A percentile compares a stretch with the other conserved stretches of the same genome.
Conservation (phyloP, 2,329 filamentous ascomycete species). For the Ceratocystis lukuohia region DNA sequence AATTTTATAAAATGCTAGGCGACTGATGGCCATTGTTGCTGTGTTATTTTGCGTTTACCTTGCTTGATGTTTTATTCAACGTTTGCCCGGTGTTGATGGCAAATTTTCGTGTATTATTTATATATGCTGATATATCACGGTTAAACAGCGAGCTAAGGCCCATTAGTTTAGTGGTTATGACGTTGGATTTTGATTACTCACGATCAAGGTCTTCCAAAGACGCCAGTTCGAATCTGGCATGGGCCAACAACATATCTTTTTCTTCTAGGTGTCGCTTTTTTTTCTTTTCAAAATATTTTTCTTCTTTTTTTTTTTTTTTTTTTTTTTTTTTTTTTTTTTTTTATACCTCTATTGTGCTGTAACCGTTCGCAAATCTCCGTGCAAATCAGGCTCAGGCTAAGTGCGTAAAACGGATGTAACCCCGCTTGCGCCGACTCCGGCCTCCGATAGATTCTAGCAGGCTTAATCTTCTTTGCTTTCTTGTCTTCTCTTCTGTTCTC, state of each 20-base stretch:
- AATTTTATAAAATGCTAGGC: too few species aligned
- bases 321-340: neutral
- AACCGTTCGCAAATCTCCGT: neutral
- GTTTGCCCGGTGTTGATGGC: too few species aligned
- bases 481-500: slow-evolving; percentile 16
- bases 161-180: slow-evolving; percentile 20
- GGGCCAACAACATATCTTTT: slow-evolving; percentile 4
- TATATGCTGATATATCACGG: neutral
- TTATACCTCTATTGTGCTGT: neutral
- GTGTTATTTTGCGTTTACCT: too few species aligned
- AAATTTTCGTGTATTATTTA: neutral
- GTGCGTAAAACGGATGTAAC: neutral
- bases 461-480: neutral
- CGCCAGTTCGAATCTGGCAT: slow-evolving; percentile 19
- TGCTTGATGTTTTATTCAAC: too few species aligned
- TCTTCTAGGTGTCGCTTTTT: too few species aligned
- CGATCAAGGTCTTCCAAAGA: slow-evolving; percentile 18
- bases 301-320: slow-evolving; percentile 17
- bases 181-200: slow-evolving; percentile 19
- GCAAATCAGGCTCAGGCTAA: neutral
- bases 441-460: neutral
- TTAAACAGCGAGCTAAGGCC: neutral
- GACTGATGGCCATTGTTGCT: neutral
- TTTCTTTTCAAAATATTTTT: too few species aligned
- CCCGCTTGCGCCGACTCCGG: neutral